These are phyloP conservation scores for Diatrype stigma DNA, from an alignment of 2,329 filamentous ascomycete species.

Conservation along the genomic window DNA sequence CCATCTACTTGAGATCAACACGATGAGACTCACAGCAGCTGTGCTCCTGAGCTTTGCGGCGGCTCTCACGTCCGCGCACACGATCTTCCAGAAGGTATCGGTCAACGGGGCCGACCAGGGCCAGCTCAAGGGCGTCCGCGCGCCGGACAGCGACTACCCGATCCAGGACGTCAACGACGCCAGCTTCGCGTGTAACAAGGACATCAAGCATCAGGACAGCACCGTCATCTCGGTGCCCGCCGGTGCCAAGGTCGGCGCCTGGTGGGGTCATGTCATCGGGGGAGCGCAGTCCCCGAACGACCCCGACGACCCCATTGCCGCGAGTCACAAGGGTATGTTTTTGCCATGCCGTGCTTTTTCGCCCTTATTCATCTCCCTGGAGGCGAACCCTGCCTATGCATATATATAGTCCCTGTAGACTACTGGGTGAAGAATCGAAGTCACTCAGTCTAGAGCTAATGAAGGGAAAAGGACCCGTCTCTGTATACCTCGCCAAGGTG, in stretches of 20 bases:
- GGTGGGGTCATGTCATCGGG: constrained; percentile 48
- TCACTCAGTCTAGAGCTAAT: not conserved
- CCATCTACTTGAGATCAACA: too few species aligned
- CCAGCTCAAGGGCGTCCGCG: constrained; percentile 44
- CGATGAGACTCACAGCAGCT: constrained; percentile 14
- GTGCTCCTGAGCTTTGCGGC: constrained; percentile 11
- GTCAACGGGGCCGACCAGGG: constrained; percentile 46
- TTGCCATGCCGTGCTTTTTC: not conserved
- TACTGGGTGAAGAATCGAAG: too few species aligned
- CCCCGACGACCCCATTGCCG: constrained; percentile 44
- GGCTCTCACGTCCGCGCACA: constrained; percentile 11
- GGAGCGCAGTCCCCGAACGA: constrained; percentile 40
- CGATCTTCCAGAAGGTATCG: constrained; percentile 32
- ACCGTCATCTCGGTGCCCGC: constrained; percentile 41
- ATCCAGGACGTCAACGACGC: constrained; percentile 43
- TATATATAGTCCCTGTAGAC: too few species aligned
- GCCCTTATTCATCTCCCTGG: too few species aligned
- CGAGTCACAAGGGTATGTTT: constrained; percentile 40
- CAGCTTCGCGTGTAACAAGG: constrained; percentile 44
- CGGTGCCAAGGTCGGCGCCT: constrained; percentile 44
- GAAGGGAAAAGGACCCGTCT: constrained; percentile 37
- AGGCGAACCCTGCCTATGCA: too few species aligned
- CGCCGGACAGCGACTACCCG: constrained; percentile 45
- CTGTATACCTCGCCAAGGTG: constrained; percentile 46
- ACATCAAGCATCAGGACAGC: constrained; percentile 31